Evolutionary conservation across 139 green algal genomes (phyloP).

Genomic region (Chlamydomonas incerta): DNA sequence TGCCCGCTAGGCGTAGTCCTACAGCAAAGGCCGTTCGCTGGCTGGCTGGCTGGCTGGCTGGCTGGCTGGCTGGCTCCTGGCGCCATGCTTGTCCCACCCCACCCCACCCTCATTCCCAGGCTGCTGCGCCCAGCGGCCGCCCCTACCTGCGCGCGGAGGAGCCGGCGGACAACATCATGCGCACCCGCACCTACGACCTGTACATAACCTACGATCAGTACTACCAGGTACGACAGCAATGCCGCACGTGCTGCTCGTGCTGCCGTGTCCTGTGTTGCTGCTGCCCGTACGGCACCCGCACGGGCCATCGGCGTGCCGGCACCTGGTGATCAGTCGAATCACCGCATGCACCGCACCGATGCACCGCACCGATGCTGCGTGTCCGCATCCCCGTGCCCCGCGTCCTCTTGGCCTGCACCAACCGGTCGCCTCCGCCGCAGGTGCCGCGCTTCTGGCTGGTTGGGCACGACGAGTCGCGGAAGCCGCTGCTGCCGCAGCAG

Average conservation of each 20-base stretch:
- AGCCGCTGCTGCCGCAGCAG: conserved; percentile 71
- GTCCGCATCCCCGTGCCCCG: too few relatives aligned
- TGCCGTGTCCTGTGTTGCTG: too few relatives aligned
- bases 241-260: too few relatives aligned
- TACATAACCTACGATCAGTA: conserved; percentile 95
- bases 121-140: conserved; percentile 40
- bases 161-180: conserved; percentile 69
- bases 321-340: too few relatives aligned
- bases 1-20: too few relatives aligned
- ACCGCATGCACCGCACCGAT: too few relatives aligned
- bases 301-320: too few relatives aligned
- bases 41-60: too few relatives aligned
- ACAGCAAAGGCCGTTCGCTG: too few relatives aligned
- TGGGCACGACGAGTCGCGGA: conserved; percentile 80
- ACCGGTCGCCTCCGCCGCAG: conserved; percentile 30
- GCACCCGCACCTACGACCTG: conserved; percentile 91
- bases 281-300: too few relatives aligned
- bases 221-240: conserved; percentile 74
- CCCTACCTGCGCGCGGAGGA: conserved; percentile 51
- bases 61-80: neutral
- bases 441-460: conserved; percentile 91
- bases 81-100: neutral
- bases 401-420: too few relatives aligned
- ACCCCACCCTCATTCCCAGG: conserved; percentile 10
- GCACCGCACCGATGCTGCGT: too few relatives aligned